Conservation (phyloP, 495 filamentous ascomycete genomes). For the Xylaria flabelliformis region DNA sequence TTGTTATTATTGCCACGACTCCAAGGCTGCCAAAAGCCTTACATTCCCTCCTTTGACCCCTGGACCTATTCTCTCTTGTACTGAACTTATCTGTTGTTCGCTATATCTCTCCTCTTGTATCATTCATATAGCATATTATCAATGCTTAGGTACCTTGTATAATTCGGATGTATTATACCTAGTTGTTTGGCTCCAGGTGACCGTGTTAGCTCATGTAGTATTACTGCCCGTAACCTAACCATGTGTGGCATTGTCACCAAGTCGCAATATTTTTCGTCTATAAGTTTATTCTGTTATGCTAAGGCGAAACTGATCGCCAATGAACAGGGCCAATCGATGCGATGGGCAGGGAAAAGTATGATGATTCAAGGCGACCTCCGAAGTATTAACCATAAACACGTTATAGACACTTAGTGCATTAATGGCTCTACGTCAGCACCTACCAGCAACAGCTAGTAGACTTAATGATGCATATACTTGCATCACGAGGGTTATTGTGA, state of each 20-base stretch:
- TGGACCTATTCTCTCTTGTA: neutral
- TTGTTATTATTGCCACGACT: slow-evolving; percentile 1
- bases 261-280: no score
- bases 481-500: no score
- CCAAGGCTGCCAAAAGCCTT: neutral
- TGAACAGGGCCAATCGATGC: no score
- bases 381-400: no score
- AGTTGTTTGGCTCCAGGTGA: neutral
- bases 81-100: neutral
- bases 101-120: no score
- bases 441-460: no score
- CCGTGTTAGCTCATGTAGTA: neutral
- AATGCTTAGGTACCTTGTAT: neutral
- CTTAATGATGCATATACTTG: no score
- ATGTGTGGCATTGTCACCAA: neutral
- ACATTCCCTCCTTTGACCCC: neutral
- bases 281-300: neutral
- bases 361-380: no score
- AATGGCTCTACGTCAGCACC: no score
- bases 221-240: neutral
- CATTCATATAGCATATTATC: neutral
- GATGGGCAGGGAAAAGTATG: no score
- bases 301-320: neutral
- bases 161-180: neutral
- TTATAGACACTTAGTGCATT: no score